Percentiles rank a stretch among this genome's conserved stretches.
Conservation (phyloP, 148 eudicot genomes). For the Camellia sinensis region DNA sequence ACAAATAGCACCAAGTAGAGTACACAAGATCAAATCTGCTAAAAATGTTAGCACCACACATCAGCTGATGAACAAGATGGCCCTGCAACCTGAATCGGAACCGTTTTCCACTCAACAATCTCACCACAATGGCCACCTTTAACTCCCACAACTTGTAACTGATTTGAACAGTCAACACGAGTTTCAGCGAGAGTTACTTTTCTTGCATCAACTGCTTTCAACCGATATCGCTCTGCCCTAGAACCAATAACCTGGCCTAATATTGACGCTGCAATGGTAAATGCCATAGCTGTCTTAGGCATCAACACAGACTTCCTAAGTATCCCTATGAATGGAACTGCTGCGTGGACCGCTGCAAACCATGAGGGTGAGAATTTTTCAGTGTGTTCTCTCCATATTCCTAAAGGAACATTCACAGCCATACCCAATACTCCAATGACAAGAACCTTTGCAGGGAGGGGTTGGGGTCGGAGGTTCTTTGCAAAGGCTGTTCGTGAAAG, state of each 20-base stretch:
- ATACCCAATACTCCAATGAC: constrained; percentile 80
- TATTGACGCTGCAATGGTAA: constrained; percentile 88
- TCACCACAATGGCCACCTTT: constrained; percentile 43
- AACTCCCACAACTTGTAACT: constrained; percentile 25
- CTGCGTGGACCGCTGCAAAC: constrained; percentile 96
- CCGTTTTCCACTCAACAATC: constrained; percentile 48
- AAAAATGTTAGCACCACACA: constrained; percentile 37
- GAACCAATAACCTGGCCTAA: constrained; percentile 97
- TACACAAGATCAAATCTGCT: background rate
- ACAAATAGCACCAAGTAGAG: background rate
- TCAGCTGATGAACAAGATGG: constrained; percentile 43
- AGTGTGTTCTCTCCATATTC: constrained; percentile 95
- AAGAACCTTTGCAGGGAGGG: constrained; percentile 74
- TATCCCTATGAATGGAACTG: constrained; percentile 92
- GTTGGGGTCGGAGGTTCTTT: constrained; percentile 86
- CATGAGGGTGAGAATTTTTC: constrained; percentile 90
- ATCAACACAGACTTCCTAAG: constrained; percentile 81
- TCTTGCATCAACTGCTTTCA: constrained; percentile 48
- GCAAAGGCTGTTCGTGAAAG: constrained; percentile 80
- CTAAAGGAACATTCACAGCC: constrained; percentile 90
- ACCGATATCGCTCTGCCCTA: constrained; percentile 80
- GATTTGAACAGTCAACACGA: constrained; percentile 20
- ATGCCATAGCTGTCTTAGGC: constrained; percentile 98
- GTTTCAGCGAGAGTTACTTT: constrained; percentile 26
- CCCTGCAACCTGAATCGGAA: constrained; percentile 31